Base-by-base conservation (phyloP, 140 eudicot species). In the Cichorium intybus region DNA sequence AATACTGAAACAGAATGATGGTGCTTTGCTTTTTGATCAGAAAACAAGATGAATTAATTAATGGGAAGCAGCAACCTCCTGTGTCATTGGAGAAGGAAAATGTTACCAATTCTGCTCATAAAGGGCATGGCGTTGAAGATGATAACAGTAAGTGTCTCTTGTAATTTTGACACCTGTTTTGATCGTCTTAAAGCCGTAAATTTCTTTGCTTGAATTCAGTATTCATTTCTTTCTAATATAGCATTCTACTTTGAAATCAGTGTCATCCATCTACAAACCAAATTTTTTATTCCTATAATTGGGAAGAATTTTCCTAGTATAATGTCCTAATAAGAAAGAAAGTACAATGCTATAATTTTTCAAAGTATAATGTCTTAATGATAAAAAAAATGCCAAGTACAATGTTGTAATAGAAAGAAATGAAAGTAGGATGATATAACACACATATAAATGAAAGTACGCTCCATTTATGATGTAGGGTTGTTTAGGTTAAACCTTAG, bases 31-130 rank as follows among this genome's bases (percentile, higher is more conserved):
- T 54, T 68, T 71, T 58, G 86, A 81, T 15, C 74, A 57, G 15
- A 79, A 77, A 63, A 22, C 79, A 1, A 85, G 88, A 46, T 81
- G 89, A 71, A 74, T 59, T 58, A 12, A 20, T 47, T 15, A 83
- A 79, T 66, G 86, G 70, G 41, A 59, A 77, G 72, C 46, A 43
- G 75, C 82, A 62, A 22, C 59, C n/a, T n/a, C n/a, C 68, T 52
- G 59, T 69, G 59, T 45, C 70, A 1, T 48, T 75, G 49, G 86
- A 80, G 16, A 84, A 72, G 73, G 86, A 79, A 68, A 72, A 53
- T 64, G 52, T 20, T 68, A 60, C 69, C 37, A 46, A 50, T 66
- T 43, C 10, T 54, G 45, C 70, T 48, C 54, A 16, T 26, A 57
- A 43, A 17, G 77, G 64, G 61, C n/a, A n/a, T n/a, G n/a, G n/a